A percentile compares a stretch with the other conserved stretches of the same genome.
Conservation (phyloP, 768 basidiomycete species). For the Leccinellum rugosiceps region DNA sequence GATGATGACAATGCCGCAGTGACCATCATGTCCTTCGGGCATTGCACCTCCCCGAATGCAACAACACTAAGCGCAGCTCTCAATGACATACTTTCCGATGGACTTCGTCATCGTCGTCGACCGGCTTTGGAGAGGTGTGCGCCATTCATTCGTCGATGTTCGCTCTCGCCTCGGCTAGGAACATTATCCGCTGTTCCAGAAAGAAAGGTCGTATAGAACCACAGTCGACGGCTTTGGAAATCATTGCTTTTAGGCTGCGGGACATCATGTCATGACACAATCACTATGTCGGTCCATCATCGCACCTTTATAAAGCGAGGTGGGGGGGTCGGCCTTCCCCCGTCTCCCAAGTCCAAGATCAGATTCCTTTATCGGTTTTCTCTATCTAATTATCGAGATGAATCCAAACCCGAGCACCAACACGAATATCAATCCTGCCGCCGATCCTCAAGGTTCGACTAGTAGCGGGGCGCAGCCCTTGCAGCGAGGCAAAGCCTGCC, state of each 20-base stretch:
- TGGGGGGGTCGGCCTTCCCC: neutral
- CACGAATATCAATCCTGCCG: slow-evolving; percentile 1
- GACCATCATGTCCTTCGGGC: neutral
- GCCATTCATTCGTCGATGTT: neutral
- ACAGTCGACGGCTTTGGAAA: neutral
- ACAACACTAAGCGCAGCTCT: neutral
- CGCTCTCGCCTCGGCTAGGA: neutral
- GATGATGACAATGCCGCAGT: neutral
- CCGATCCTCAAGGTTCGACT: slow-evolving; percentile 5
- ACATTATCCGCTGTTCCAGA: neutral
- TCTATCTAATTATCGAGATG: neutral
- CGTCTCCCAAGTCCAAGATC: neutral
- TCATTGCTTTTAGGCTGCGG: neutral
- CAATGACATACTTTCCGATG: neutral
- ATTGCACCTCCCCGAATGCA: neutral
- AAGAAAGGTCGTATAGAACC: neutral
- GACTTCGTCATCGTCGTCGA: neutral
- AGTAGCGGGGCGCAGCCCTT: slow-evolving; percentile 21
- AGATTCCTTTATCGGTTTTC: neutral
- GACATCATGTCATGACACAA: neutral
- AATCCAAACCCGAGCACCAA: neutral
- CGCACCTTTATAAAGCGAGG: neutral
- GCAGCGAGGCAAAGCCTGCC: slow-evolving; percentile 49
- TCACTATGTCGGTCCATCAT: neutral
- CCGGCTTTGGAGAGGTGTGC: neutral